Conservation (phyloP, 805 yeast species). For the Ogataea ramenticola region DNA sequence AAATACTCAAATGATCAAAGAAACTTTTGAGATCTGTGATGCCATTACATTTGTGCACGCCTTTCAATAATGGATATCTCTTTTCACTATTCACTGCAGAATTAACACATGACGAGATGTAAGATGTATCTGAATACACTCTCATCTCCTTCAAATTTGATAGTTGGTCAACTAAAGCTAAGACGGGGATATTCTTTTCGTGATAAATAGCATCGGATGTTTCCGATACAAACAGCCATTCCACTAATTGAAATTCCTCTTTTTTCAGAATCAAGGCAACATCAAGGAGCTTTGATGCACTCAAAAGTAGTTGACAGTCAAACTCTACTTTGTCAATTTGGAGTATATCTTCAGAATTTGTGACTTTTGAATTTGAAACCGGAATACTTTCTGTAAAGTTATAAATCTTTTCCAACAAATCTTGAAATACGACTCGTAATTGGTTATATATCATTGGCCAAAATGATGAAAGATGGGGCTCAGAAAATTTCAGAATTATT, state of each 20-base stretch:
- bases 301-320: slow-evolving; percentile 37
- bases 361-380: slow-evolving; percentile 17
- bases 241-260: slow-evolving; percentile 71
- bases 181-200: slow-evolving; percentile 21
- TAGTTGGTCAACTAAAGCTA: slow-evolving; percentile 29
- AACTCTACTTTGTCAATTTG: slow-evolving; percentile 22
- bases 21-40: slow-evolving; percentile 50
- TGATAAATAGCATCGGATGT: slow-evolving; percentile 28
- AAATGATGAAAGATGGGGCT: slow-evolving; percentile 53
- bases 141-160: slow-evolving; percentile 21
- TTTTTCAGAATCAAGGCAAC: slow-evolving; percentile 55
- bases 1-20: slow-evolving; percentile 57
- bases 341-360: background rate
- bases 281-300: slow-evolving; percentile 75
- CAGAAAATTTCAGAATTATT: slow-evolving; percentile 53
- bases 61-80: slow-evolving; percentile 39
- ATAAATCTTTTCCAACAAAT: slow-evolving; percentile 19
- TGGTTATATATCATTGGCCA: slow-evolving; percentile 67
- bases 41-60: slow-evolving; percentile 30
- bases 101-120: slow-evolving; percentile 3
- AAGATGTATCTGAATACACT: slow-evolving; percentile 10
- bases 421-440: slow-evolving; percentile 44
- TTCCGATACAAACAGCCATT: slow-evolving; percentile 82
- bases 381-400: slow-evolving; percentile 5
- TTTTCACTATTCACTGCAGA: slow-evolving; percentile 2